Evolutionary conservation across 805 yeast species (phyloP), one percentile per base, ranked within the genome.

Genomic region (Candida silvicultrix): DNA sequence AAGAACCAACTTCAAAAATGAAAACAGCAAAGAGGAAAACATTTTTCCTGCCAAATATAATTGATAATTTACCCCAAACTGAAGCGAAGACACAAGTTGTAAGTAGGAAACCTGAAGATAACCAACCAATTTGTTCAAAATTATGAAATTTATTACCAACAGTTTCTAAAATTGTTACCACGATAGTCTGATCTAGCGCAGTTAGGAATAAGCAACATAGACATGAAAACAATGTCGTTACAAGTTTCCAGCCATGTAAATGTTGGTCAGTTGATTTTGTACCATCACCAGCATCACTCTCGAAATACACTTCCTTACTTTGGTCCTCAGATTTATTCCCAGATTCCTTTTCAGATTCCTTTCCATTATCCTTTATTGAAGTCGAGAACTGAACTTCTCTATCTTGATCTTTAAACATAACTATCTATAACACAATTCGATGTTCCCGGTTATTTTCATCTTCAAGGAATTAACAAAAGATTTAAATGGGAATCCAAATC

Each of bases 121-220:
- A 57, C 86, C 88, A 81, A 4, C 81, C 81, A 8, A 80, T 66
- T 46, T 77, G 70, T 7, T 73, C 69, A 52, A 76, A 80, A 4
- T 69, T 67, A 20, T 69, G 51, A 54, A 81, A 80, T 48, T 76
- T 63, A 43, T 64, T 62, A 7, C 81, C 77, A 2, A 81, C 75
- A 1, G 62, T 65, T 16, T 77, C 70, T 41, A 80, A 62, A 12
- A 78, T 63, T 2, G 84, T 75, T 9, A 75, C 55, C 2, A 75
- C 75, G 46, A 81, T 80, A n/a, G 83, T 79, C 51, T 75, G 80
- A 57, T 81, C 86, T 38, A 81, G 59, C 0, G 84, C 83, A 15
- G 69, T 62, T 18, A 66, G 45, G 41, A 60, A 64, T 25, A 56
- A 46, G n/a, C 60, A 52, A 31, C 59, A 40, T 9, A 57, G 51